phyloP scores from a whole-genome alignment of 2,329 filamentous ascomycete genomes.

The Rutstroemia sp. region DNA sequence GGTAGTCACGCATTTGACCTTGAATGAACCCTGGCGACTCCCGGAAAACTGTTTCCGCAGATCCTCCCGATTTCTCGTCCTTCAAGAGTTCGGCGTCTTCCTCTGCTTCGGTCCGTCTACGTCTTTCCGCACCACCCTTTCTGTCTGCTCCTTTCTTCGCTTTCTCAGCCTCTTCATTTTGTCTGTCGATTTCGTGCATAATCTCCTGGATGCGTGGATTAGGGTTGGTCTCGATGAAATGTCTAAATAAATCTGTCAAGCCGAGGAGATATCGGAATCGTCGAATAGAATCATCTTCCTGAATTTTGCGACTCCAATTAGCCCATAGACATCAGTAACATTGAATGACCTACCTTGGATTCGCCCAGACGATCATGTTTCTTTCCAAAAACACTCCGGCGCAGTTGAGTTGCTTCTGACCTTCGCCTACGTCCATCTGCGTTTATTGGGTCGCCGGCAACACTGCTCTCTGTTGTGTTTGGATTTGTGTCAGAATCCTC shows the following conservation, averaged over 20 bases:
- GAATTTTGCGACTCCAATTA: not conserved
- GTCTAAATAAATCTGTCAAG: slow-evolving; percentile 91
- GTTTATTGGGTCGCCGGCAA: slow-evolving; percentile 62
- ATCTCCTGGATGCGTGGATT: slow-evolving; percentile 92
- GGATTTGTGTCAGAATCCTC: slow-evolving; percentile 62
- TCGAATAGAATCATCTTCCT: slow-evolving; percentile 93
- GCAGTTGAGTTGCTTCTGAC: slow-evolving; percentile 80
- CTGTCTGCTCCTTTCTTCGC: slow-evolving; percentile 68
- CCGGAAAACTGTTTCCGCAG: slow-evolving; percentile 83
- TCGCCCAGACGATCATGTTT: slow-evolving; percentile 90
- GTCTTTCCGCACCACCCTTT: slow-evolving; percentile 78
- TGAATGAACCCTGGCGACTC: slow-evolving; percentile 89
- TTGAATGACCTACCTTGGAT: slow-evolving; percentile 60
- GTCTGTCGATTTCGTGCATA: slow-evolving; percentile 88
- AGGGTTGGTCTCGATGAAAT: slow-evolving; percentile 97
- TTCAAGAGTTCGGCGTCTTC: slow-evolving; percentile 86
- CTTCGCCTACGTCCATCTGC: slow-evolving; percentile 76
- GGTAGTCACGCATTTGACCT: slow-evolving; percentile 88
- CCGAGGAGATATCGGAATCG: slow-evolving; percentile 92
- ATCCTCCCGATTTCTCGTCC: slow-evolving; percentile 82
- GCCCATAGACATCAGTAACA: not conserved
- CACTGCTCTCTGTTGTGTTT: slow-evolving; percentile 72
- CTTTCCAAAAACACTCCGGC: slow-evolving; percentile 87
- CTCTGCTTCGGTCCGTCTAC: slow-evolving; percentile 89
- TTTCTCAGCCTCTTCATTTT: slow-evolving; percentile 69